A percentile compares a stretch with the other conserved stretches of the same genome.
These are phyloP conservation scores for Lactifluus volemus DNA, from an alignment of 768 basidiomycete genomes.

Conservation along the genomic window DNA sequence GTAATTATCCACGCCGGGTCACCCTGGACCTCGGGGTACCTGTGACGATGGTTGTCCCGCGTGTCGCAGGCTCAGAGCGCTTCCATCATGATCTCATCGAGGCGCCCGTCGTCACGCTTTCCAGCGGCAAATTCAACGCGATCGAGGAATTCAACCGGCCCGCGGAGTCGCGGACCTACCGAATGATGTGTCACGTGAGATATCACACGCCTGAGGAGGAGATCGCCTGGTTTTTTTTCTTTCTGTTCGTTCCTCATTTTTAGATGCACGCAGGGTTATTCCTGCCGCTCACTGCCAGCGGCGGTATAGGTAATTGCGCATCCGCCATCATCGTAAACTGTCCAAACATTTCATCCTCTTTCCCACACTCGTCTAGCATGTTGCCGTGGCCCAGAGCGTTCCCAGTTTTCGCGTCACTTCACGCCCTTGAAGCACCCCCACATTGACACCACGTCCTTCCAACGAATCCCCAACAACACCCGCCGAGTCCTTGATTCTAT, in stretches of 20 bases:
- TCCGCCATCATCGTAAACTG: conserved; percentile 80
- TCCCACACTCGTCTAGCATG: conserved; percentile 12
- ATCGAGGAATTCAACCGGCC: conserved; percentile 28
- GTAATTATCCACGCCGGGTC: no score
- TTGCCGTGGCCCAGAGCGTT: conserved; percentile 22
- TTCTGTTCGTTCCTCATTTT: background rate
- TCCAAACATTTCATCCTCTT: background rate
- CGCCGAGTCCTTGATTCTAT: conserved; percentile 40
- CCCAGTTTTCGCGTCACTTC: conserved; percentile 21
- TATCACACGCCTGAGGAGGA: conserved; percentile 94
- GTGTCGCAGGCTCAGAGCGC: conserved; percentile 55
- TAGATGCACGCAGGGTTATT: conserved; percentile 78
- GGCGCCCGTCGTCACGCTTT: conserved; percentile 70
- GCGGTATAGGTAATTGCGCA: conserved; percentile 96
- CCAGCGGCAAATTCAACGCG: conserved; percentile 64
- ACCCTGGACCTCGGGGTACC: no score
- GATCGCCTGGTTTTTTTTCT: conserved; percentile 58
- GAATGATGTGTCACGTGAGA: conserved; percentile 35
- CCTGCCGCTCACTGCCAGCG: conserved; percentile 66
- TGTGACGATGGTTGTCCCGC: no score
- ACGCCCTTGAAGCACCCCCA: conserved; percentile 23
- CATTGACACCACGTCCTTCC: conserved; percentile 36
- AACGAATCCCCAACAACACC: conserved; percentile 8
- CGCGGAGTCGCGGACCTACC: conserved; percentile 17
- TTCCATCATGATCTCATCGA: conserved; percentile 85